Base-by-base conservation (phyloP, 2,329 filamentous ascomycete genomes). In the Sclerotinia borealis region DNA sequence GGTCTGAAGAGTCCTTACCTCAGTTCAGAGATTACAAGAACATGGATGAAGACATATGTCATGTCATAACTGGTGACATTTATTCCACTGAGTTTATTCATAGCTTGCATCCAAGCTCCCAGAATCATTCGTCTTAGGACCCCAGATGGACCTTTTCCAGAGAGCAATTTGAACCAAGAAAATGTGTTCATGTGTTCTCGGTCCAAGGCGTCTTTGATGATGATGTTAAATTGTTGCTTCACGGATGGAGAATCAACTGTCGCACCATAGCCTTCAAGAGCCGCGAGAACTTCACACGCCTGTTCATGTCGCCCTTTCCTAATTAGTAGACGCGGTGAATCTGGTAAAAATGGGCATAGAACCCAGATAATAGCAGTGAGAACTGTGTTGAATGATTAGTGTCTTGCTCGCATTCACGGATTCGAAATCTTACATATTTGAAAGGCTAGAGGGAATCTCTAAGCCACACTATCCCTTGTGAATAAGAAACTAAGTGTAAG, bases 391-490 rank as follows among this genome's bases (percentile, higher is more conserved):
- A 31, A 4, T 19, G 79, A 6, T 48, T n/a, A 47, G 29, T 22
- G 1, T 8, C 11, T 17, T 27, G 31, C 27, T 15, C 2, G 1
- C 27, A 15, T 36, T 6, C 22, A 39, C 4, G 31, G 17, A 10
- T 36, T 3, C n/a, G 4, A 8, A n/a, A 1, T 7, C 45, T 39
- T 37, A 59, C 45, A 59, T 10, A 59, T 79, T 68, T 84, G 81
- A 70, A 85, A 81, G 2, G 79, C 81, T n/a, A 88, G 76, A 0
- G 86, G 85, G 70, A 88, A 87, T 3, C 85, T 78, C 86, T 85
- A 85, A 0, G 79, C 75, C 25, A 82, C 77, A 52, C 77, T 77
- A 2, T 76, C 58, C 11, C 50, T 60, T 9, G 80, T 77, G 67
- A 83, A 85, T 2, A 80, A 83, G 66, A 85, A 77, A 19, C 82